Evolutionary conservation across 2,329 filamentous ascomycete genomes (phyloP).

Genomic region (Exophiala dermatitidis): DNA sequence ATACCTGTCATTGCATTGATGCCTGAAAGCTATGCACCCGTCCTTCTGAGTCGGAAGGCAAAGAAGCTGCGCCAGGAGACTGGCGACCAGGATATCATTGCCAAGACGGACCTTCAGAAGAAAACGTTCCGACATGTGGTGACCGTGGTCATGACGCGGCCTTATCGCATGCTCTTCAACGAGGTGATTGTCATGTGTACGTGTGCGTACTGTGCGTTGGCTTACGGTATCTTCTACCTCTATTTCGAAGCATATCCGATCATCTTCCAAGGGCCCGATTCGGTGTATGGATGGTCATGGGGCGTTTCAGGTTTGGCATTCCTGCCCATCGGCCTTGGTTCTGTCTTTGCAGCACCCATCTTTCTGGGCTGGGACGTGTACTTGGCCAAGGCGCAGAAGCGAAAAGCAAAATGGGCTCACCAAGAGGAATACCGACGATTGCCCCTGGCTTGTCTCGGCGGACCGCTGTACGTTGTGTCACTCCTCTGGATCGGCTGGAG

Average conservation of each 20-base stretch:
- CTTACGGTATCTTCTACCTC: constrained; percentile 64
- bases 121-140: constrained; percentile 36
- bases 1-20: constrained; percentile 56
- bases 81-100: constrained; percentile 45
- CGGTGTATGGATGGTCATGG: constrained; percentile 34
- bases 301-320: constrained; percentile 33
- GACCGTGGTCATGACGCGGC: constrained; percentile 63
- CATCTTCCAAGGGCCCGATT: constrained; percentile 50
- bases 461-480: constrained; percentile 50
- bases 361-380: constrained; percentile 60
- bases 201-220: constrained; percentile 63
- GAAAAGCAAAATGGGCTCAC: constrained; percentile 50
- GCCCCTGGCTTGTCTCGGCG: constrained; percentile 63
- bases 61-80: constrained; percentile 50
- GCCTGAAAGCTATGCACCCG: constrained; percentile 57
- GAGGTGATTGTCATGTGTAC: constrained; percentile 67
- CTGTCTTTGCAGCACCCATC: constrained; percentile 50
- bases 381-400: constrained; percentile 47
- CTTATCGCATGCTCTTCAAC: constrained; percentile 62
- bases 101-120: constrained; percentile 58
- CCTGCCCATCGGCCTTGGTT: constrained; percentile 52
- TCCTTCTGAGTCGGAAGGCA: constrained; percentile 53
- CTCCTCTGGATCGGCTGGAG: constrained; percentile 46
- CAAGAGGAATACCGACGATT: constrained; percentile 57
- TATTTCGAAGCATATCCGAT: constrained; percentile 69